Evolutionary conservation across 345 rosid species (phyloP), one percentile per base, ranked within the genome.

Genomic region (Salix suchowensis): DNA sequence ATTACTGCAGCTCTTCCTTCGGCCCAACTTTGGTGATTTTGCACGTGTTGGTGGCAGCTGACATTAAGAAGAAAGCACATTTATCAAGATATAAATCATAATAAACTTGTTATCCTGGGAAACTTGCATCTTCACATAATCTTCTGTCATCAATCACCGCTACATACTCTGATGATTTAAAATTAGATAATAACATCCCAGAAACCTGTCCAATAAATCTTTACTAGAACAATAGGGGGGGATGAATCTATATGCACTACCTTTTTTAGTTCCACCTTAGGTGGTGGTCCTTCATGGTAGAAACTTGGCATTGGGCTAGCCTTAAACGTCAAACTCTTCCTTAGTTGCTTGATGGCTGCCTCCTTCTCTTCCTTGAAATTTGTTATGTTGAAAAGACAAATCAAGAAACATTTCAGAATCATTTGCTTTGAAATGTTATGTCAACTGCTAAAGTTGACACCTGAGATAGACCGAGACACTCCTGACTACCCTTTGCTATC

Each of bases 261-360:
- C 84, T 85, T 85, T 74, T 85, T 85, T 55, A 82, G 73, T 60
- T 85, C 86, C 46, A 67, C 66, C 72, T 80, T 78, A 26, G 82
- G 80, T n/a, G 85, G 88, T 39, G 84, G 81, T 5, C 70, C 81
- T 60, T 76, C 82, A 23, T 71, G 78, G 70, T 85, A 85, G 82
- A 85, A 85, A 76, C 84, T 71, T 24, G 88, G 88, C 82, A 85
- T 68, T 37, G 88, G 88, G 46, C 28, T 85, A 18, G 88, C 88
- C 80, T 82, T 85, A 62, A 82, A 80, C 46, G 62, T 70, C 71
- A 80, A 67, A 72, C 84, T 82, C 82, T 80, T 80, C 74, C 88
- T 80, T 55, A 82, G 79, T 72, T 82, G 81, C 85, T 69, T 82
- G 40, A 85, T 73, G 42, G 75, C 85, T 70, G 82, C 85, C 75